These are phyloP conservation scores for Penicillium hordei DNA, from an alignment of 2,329 filamentous ascomycete species.

Conservation along the genomic window DNA sequence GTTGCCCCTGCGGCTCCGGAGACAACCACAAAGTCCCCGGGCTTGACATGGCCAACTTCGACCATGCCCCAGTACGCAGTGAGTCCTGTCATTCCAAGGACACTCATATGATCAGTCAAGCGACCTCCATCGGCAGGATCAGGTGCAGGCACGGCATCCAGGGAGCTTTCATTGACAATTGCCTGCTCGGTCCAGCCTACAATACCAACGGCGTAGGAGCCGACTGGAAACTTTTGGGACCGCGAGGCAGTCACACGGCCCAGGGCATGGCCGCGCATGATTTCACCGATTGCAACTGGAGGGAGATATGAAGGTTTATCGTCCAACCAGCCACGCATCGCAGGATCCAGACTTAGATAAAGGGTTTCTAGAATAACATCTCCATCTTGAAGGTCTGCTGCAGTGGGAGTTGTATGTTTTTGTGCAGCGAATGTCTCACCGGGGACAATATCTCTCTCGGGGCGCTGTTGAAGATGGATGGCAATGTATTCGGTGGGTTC, in stretches of 20 bases:
- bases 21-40: conserved; percentile 47
- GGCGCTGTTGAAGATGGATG: neutral
- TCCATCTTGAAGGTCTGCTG: neutral
- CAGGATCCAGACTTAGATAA: neutral
- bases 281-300: neutral
- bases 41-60: conserved; percentile 40
- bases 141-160: neutral
- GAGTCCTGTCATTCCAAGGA: conserved; percentile 34
- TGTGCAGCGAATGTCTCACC: neutral
- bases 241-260: neutral
- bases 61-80: conserved; percentile 52
- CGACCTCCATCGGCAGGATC: neutral
- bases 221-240: neutral
- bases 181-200: neutral
- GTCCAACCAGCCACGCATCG: neutral
- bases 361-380: neutral
- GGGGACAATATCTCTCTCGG: neutral
- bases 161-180: neutral
- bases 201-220: neutral
- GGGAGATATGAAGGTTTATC: neutral
- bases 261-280: neutral
- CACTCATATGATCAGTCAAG: conserved; percentile 33
- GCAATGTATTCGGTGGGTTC: neutral
- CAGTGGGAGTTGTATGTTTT: neutral
- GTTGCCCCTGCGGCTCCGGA: conserved; percentile 52